These are phyloP conservation scores for Talaromyces rugulosus DNA, from an alignment of 2,329 filamentous ascomycete genomes.

Conservation along the genomic window DNA sequence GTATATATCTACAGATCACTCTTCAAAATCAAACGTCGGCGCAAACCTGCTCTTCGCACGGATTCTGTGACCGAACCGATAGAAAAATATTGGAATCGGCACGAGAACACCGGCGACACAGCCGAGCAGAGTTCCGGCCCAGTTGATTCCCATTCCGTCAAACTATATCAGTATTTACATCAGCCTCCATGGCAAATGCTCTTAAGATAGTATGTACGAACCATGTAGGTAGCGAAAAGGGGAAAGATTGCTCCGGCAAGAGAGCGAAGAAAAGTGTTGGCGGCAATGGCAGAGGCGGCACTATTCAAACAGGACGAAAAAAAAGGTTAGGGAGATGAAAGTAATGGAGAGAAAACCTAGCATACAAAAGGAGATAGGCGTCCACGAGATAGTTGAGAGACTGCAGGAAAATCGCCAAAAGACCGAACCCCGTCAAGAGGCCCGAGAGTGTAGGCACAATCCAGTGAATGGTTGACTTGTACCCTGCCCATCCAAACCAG, in stretches of 20 bases:
- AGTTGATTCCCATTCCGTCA: conserved; percentile 27
- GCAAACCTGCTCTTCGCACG: conserved; percentile 33
- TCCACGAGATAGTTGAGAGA: conserved; percentile 45
- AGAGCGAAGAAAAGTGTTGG: conserved; percentile 48
- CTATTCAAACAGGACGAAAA: conserved; percentile 18
- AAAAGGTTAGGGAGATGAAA: background rate
- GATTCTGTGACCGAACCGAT: conserved; percentile 27
- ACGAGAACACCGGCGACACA: conserved; percentile 31
- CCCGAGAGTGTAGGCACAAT: conserved; percentile 38
- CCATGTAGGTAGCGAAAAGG: conserved; percentile 30
- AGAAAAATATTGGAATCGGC: conserved; percentile 37
- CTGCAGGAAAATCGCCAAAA: conserved; percentile 47
- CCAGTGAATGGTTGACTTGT: conserved; percentile 33
- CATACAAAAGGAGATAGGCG: conserved; percentile 28
- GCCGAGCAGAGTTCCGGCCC: conserved; percentile 34
- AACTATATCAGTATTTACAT: conserved; percentile 6
- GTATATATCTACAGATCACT: background rate
- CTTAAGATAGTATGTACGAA: conserved; percentile 5
- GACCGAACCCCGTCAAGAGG: conserved; percentile 44
- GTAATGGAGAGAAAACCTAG: background rate
- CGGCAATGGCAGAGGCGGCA: conserved; percentile 48
- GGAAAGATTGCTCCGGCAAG: conserved; percentile 38
- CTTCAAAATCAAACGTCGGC: conserved; percentile 19
- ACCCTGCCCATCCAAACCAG: conserved; percentile 41
- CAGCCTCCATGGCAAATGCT: background rate